Conservation (phyloP, 495 filamentous ascomycete species). For the Neurospora cerealis region DNA sequence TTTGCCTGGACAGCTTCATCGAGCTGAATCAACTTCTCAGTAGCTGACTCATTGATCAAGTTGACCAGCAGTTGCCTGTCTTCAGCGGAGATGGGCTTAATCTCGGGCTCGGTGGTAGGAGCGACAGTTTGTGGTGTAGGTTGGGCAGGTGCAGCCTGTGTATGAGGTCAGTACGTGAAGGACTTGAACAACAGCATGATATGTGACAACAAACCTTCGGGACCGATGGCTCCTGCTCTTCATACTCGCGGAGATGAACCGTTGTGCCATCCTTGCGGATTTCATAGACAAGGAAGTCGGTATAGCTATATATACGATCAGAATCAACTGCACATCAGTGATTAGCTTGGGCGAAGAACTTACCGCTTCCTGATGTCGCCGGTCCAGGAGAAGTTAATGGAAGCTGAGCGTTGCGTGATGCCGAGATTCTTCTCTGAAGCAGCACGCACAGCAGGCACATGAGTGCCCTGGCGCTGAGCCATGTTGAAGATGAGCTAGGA, state of each 20-base stretch:
- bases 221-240: constrained; percentile 34
- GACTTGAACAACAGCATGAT: neutral
- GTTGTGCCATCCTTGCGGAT: constrained; percentile 71
- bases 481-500: constrained; percentile 4
- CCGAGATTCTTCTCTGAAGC: constrained; percentile 27
- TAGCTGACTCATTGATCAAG: constrained; percentile 20
- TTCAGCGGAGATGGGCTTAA: constrained; percentile 10
- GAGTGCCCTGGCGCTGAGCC: constrained; percentile 17
- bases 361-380: constrained; percentile 32
- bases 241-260: constrained; percentile 55
- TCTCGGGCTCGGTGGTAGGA: neutral
- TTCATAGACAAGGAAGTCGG: constrained; percentile 93
- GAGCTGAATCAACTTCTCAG: constrained; percentile 25
- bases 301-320: constrained; percentile 49
- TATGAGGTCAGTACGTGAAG: neutral
- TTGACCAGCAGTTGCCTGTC: constrained; percentile 12
- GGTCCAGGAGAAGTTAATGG: constrained; percentile 23
- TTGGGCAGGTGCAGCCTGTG: neutral
- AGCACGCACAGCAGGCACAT: constrained; percentile 23
- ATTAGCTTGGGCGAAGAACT: neutral
- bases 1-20: constrained; percentile 21
- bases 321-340: neutral
- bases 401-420: constrained; percentile 24
- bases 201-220: constrained; percentile 18
- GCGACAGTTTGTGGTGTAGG: neutral